Evolutionary conservation across 257 asterid species (phyloP).

Genomic region (Salvia splendens): DNA sequence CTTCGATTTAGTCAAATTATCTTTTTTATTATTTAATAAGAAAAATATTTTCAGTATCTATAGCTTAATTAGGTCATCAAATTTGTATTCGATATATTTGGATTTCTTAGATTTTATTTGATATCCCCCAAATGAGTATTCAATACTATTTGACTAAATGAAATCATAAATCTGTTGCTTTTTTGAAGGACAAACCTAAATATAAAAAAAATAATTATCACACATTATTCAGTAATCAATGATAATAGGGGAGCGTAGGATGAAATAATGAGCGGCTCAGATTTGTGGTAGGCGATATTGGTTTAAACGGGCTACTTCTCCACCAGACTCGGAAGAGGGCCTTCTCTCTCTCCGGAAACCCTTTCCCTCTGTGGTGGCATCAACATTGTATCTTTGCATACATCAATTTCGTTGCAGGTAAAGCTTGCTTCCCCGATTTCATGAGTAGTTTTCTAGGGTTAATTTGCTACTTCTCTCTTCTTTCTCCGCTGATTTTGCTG

Average conservation of each 20-base stretch:
- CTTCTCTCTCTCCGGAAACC: conserved; percentile 25
- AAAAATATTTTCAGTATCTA: no score
- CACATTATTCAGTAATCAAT: background rate
- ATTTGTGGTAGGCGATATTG: conserved; percentile 26
- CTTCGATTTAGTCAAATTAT: no score
- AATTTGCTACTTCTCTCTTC: conserved; percentile 1
- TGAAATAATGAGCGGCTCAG: conserved; percentile 23
- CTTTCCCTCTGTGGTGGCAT: conserved; percentile 25
- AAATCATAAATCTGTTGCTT: no score
- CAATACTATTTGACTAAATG: no score
- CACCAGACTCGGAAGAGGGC: conserved; percentile 26
- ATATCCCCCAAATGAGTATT: background rate
- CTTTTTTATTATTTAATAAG: no score
- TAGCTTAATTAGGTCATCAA: background rate
- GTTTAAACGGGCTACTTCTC: conserved; percentile 24
- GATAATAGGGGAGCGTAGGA: background rate
- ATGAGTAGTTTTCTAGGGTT: background rate
- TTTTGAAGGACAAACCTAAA: background rate
- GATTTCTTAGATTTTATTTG: no score
- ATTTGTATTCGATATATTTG: no score
- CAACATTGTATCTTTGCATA: conserved; percentile 7
- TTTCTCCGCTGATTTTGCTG: conserved; percentile 3
- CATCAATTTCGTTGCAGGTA: conserved; percentile 27
- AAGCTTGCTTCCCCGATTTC: background rate
- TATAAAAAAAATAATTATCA: no score